Evolutionary conservation across 805 yeast genomes (phyloP), one percentile per base, ranked within the genome.

Genomic region (Starmerella lactis-condensi): DNA sequence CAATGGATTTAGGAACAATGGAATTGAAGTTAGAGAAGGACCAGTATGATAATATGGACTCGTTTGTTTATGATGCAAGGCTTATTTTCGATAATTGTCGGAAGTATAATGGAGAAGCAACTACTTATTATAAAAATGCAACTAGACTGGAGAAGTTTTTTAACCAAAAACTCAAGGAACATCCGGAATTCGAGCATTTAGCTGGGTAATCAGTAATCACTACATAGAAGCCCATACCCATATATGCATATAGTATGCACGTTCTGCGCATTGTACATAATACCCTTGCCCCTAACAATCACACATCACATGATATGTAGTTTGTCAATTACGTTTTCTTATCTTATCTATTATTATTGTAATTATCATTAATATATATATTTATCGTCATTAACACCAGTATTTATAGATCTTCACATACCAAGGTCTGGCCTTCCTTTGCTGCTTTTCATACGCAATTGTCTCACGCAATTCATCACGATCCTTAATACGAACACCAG

Each of bases 1-100:
- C 99, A 5, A 89, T 89, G 98, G 98, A 89, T 51, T 60, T 89
- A 34, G 72, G 89, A 26, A 82, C 95, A 0, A 89, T 89, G 93
- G 96, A 89, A 49, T 73, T 67, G 48, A 81, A 83, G 51, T 61
- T 89, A 22, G 96, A 85, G 40, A 79, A 77, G 47, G 93, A 89
- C 55, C 76, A 76, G 43, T 89, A 89, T 53, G 79, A 77, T 40
- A 69, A 76, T 10, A 75, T 89, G 66, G 94, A 82, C 44, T 85
- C 82, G 47, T 89, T 83, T 51, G 64, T 83, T 35, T 77, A 82
- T 52, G 99, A 89, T 56, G 70, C 89, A 25, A 68, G 75, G 37
- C 61, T 89, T 46, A 69, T 89, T 17, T 83, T 77, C 58, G 76
- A 77, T 48, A 89, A 89, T 50, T 89, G 98, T 58, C 67, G 95